phyloP scores from a whole-genome alignment of 2,329 filamentous ascomycete species.

The Aspergillus bombycis region DNA sequence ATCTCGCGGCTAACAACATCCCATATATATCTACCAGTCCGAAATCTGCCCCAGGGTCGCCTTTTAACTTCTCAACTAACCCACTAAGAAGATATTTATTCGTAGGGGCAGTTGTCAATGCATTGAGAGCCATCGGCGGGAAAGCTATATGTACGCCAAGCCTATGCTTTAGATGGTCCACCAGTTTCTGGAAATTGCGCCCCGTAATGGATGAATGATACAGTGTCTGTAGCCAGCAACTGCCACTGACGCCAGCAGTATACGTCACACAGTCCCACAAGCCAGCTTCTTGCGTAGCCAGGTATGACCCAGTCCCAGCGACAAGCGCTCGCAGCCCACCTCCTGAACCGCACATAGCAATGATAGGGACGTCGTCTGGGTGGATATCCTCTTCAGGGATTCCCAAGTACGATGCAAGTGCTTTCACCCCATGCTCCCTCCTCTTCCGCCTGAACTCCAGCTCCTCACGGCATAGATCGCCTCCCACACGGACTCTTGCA shows the following conservation, averaged over 20 bases:
- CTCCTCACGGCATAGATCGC: slow-evolving; percentile 81
- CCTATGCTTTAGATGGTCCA: slow-evolving; percentile 84
- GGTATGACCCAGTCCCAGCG: slow-evolving; percentile 83
- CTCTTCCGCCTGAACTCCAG: slow-evolving; percentile 72
- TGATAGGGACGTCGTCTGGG: slow-evolving; percentile 87
- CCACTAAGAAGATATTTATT: slow-evolving; percentile 90
- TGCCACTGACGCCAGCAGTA: slow-evolving; percentile 91
- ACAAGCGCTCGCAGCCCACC: slow-evolving; percentile 89
- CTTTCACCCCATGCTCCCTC: slow-evolving; percentile 68
- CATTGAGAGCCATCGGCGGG: slow-evolving; percentile 77
- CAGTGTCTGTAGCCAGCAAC: slow-evolving; percentile 90
- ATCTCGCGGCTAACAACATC: slow-evolving; percentile 76
- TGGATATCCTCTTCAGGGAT: slow-evolving; percentile 81
- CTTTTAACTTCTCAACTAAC: slow-evolving; percentile 87
- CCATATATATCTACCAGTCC: slow-evolving; percentile 94
- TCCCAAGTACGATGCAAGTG: slow-evolving; percentile 79
- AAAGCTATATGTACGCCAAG: slow-evolving; percentile 90
- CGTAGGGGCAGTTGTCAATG: slow-evolving; percentile 85
- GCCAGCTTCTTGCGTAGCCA: slow-evolving; percentile 82
- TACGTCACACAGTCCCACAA: slow-evolving; percentile 95
- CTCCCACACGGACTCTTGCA: slow-evolving; percentile 79
- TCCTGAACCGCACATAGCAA: slow-evolving; percentile 92
- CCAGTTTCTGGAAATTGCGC: slow-evolving; percentile 68
- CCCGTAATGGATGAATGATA: slow-evolving; percentile 79
- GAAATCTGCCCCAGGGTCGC: slow-evolving; percentile 77